Evolutionary conservation across 352 stramenopile species (phyloP), one percentile per base, ranked within the genome.

Genomic region (Globisporangium ultimum): DNA sequence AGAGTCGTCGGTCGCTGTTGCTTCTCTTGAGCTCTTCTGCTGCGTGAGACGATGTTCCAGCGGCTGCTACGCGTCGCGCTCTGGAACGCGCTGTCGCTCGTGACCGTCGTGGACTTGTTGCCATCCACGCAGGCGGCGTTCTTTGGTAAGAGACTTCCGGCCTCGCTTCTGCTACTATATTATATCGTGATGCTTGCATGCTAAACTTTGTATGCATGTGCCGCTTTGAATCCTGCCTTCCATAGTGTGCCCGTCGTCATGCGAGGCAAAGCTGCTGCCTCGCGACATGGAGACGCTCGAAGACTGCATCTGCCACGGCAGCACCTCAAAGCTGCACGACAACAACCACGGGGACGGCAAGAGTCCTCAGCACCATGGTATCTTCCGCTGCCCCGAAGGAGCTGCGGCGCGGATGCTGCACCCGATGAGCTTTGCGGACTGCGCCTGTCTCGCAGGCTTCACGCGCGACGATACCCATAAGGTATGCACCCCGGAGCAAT

Each of bases 231-330:
- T 10, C 52, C 12, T 62, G 32, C 18, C n/a, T 58, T 1, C 7
- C 4, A 17, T 18, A 84, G 74, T 80, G 38, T 95, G 85, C 48
- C 84, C 84, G 15, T 47, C 69, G 18, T 76, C 76, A 34, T 94
- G 85, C 18, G 61, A 85, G 20, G 82, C 85, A 53, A 89, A 85
- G 78, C 55, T 93, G 32, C 72, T 93, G n/a, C 83, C 85, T 41
- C 77, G 78, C 42, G 85, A 95, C 64, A 93, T 95, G 85, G 78
- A 91, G 46, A 78, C 70, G 48, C 68, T 87, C 41, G 74, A 89
- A 40, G 80, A 95, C 61, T 95, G 85, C 40, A 20, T 84, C 24
- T 93, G 85, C 52, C 53, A 74, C 18, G 68, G 57, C 21, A 63
- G 53, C 34, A 32, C 15, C 5, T 7, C 24, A 18, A 46, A 47